phyloP scores from a whole-genome alignment of 2,329 filamentous ascomycete species.

The Pseudocercospora vitis region DNA sequence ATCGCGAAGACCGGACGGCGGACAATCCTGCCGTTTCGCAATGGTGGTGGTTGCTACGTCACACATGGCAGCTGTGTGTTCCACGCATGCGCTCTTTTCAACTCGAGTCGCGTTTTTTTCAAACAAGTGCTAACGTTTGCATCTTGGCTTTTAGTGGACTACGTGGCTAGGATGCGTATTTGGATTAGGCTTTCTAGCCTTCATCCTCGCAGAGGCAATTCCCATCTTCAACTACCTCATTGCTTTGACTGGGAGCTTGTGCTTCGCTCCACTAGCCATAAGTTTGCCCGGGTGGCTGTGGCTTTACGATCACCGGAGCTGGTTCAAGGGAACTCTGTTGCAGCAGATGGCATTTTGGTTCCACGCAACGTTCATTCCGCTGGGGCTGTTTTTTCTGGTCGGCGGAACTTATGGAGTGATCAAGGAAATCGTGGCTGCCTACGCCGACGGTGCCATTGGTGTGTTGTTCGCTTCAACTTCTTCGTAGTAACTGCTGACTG shows the following conservation, averaged over 20 bases:
- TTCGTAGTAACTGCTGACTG: slow-evolving; percentile 2
- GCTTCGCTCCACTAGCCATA: slow-evolving; percentile 54
- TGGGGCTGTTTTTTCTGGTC: slow-evolving; percentile 51
- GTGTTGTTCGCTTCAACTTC: not conserved
- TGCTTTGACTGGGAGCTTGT: slow-evolving; percentile 51
- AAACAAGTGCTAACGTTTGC: no score
- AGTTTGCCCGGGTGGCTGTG: slow-evolving; percentile 53
- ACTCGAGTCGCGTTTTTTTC: no score
- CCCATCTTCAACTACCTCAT: slow-evolving; percentile 57
- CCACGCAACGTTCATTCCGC: slow-evolving; percentile 45
- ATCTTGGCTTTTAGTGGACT: no score
- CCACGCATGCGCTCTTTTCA: no score
- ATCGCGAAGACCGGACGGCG: no score
- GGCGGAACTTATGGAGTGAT: slow-evolving; percentile 54
- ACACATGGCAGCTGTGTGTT: no score
- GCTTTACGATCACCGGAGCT: slow-evolving; percentile 51
- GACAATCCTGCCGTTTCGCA: no score
- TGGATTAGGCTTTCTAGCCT: slow-evolving; percentile 47
- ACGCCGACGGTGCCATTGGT: slow-evolving; percentile 49
- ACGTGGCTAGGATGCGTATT: slow-evolving; percentile 53
- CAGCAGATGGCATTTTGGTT: slow-evolving; percentile 44
- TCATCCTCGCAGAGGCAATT: slow-evolving; percentile 55
- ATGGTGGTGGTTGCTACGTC: no score
- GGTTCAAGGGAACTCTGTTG: slow-evolving; percentile 39
- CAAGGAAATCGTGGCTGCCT: slow-evolving; percentile 54